These are phyloP conservation scores for Aspergillus costaricaensis DNA, from an alignment of 2,329 filamentous ascomycete genomes.

Conservation along the genomic window DNA sequence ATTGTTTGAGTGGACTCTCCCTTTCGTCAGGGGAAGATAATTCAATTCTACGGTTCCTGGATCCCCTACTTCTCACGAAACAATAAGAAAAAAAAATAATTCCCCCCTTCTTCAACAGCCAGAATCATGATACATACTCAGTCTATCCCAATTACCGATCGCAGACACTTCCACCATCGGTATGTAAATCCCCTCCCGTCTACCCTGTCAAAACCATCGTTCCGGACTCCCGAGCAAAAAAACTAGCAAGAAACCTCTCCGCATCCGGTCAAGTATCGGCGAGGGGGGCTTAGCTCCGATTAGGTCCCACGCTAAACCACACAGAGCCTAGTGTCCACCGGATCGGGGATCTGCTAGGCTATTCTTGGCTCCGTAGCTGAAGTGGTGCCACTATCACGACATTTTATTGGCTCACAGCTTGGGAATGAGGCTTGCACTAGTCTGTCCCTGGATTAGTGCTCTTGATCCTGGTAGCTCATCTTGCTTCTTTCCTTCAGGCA, in stretches of 20 bases:
- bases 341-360: slow-evolving; percentile 3
- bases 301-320: not conserved
- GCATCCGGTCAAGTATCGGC: slow-evolving; percentile 1
- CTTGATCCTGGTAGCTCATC: not conserved
- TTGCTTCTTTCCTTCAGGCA: not conserved
- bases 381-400: not conserved
- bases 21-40: not conserved
- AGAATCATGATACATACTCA: too few relatives aligned
- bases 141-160: not conserved
- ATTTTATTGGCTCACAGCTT: not conserved
- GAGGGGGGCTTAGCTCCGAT: slow-evolving; percentile 5
- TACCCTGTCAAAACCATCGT: not conserved
- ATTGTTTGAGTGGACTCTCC: not conserved
- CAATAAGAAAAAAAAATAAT: not conserved
- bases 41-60: not conserved
- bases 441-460: not conserved
- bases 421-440: not conserved
- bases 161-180: too few relatives aligned
- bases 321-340: not conserved
- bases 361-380: slow-evolving; percentile 1
- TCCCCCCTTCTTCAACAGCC: not conserved
- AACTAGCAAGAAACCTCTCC: not conserved
- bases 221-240: not conserved
- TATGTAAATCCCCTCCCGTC: not conserved
- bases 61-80: not conserved